Base-by-base conservation (phyloP, 352 stramenopile genomes). In the Peronosclerospora sorghi region DNA sequence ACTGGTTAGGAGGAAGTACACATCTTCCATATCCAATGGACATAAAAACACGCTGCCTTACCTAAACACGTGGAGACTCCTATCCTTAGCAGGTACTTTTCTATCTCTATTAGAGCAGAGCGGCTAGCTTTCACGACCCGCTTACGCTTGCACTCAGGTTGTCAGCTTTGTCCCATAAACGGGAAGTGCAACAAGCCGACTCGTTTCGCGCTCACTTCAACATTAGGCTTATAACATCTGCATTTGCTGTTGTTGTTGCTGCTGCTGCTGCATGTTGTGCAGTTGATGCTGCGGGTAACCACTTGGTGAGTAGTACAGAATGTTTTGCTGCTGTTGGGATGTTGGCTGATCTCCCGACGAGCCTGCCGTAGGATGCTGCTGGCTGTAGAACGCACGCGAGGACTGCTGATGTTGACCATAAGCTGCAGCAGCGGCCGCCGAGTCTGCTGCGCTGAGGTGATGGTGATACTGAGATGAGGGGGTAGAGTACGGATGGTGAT, bases 221-320 rank as follows among this genome's bases (percentile, higher is more conserved):
- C n/a, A n/a, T n/a, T 54, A 32, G 24, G 35, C 45, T 72, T 74
- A 80, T 73, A 80, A 74, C 56, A 84, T 72, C 46, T 81, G 75
- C 75, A 87, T 83, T n/a, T n/a, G n/a, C n/a, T n/a, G n/a, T n/a
- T n/a, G n/a, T n/a, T n/a, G n/a, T 52, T 74, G 63, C 43, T 53
- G 45, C 19, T 56, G 51, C 29, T 59, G 51, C 52, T 69, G 65
- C 52, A 80, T 58, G 63, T 54, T 73, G 62, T 87, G 75, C 72
- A 87, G 83, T 62, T 79, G 75, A 42, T 87, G 72, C 53, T 63
- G 63, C 29, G 51, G 54, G 48, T 62, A 79, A 19, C 66, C 65
- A 51, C 73, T 81, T 20, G 62, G 46, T 38, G 69, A 71, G 66
- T 85, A 85, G 56, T 87, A 87, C 70, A 85, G 73, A 63, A 82